phyloP scores from a whole-genome alignment of 768 basidiomycete species.

The Astraeus odoratus region DNA sequence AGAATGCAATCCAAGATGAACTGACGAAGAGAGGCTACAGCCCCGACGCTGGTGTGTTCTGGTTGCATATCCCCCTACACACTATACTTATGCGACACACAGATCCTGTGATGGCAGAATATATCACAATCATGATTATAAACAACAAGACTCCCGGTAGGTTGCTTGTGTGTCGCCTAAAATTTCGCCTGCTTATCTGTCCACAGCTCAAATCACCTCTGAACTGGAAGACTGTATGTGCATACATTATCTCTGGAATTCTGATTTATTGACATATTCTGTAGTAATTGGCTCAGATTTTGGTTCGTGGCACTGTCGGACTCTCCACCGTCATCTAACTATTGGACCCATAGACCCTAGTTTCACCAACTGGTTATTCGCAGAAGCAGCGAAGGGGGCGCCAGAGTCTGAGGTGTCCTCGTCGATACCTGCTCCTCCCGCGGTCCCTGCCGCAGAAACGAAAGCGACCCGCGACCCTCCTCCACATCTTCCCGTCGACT shows the following conservation, averaged over 20 bases:
- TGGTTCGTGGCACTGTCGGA: conserved; percentile 38
- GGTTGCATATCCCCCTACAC: conserved; percentile 2
- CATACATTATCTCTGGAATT: neutral
- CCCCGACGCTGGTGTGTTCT: conserved; percentile 58
- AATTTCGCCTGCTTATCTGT: conserved; percentile 1
- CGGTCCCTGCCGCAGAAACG: conserved; percentile 20
- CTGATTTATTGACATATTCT: conserved; percentile 12
- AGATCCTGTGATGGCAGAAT: conserved; percentile 93
- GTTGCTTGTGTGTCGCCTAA: conserved; percentile 20
- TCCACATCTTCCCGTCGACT: conserved; percentile 30
- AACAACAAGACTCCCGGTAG: conserved; percentile 79
- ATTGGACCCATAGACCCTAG: conserved; percentile 46
- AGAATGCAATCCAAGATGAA: conserved; percentile 80
- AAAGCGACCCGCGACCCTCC: conserved; percentile 27
- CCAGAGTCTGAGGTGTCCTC: conserved; percentile 42
- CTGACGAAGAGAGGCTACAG: conserved; percentile 69
- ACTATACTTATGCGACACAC: conserved; percentile 10
- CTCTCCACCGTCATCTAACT: neutral
- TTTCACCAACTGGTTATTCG: conserved; percentile 88
- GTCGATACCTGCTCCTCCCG: conserved; percentile 21
- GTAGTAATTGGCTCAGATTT: conserved; percentile 76
- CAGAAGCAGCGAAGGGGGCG: conserved; percentile 66
- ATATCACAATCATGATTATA: conserved; percentile 92
- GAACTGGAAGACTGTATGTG: conserved; percentile 76
- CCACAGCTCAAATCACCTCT: conserved; percentile 72